phyloP scores from a whole-genome alignment of 2,329 filamentous ascomycete genomes.

The Metarhizium brunneum region DNA sequence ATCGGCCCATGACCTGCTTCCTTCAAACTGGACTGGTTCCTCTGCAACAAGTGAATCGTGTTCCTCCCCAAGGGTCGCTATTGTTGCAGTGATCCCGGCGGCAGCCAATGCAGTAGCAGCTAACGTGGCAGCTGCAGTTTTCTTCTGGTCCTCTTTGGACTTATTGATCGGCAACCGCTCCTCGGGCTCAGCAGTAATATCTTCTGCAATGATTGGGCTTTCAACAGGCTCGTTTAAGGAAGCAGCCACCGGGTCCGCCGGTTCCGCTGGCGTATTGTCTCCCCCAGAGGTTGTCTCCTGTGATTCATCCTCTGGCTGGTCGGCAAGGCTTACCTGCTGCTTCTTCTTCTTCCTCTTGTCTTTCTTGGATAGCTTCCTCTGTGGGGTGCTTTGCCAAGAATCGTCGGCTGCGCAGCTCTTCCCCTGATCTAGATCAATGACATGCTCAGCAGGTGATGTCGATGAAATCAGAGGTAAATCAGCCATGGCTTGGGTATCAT shows the following conservation, averaged over 20 bases:
- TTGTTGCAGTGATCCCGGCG: not conserved
- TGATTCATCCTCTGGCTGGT: not conserved
- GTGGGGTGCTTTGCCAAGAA: not conserved
- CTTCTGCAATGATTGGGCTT: slow-evolving; percentile 1
- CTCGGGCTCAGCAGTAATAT: slow-evolving; percentile 5
- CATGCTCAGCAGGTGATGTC: not conserved
- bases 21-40: not conserved
- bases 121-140: slow-evolving; percentile 22
- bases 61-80: not conserved
- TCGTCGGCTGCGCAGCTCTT: not conserved
- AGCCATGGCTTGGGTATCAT: not conserved
- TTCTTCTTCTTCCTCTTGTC: slow-evolving; percentile 15
- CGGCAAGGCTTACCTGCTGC: not conserved
- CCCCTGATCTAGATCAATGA: not conserved
- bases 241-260: not conserved
- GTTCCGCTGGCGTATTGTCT: not conserved
- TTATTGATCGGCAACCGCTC: slow-evolving; percentile 12
- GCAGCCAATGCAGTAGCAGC: slow-evolving; percentile 7
- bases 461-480: not conserved
- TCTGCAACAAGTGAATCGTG: not conserved
- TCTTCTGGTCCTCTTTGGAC: slow-evolving; percentile 27
- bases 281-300: not conserved
- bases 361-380: slow-evolving; percentile 17
- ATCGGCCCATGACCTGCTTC: slow-evolving; percentile 9
- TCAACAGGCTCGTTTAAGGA: not conserved